Base-by-base conservation (phyloP, 768 basidiomycete species). In the Gelatoporia subvermispora region DNA sequence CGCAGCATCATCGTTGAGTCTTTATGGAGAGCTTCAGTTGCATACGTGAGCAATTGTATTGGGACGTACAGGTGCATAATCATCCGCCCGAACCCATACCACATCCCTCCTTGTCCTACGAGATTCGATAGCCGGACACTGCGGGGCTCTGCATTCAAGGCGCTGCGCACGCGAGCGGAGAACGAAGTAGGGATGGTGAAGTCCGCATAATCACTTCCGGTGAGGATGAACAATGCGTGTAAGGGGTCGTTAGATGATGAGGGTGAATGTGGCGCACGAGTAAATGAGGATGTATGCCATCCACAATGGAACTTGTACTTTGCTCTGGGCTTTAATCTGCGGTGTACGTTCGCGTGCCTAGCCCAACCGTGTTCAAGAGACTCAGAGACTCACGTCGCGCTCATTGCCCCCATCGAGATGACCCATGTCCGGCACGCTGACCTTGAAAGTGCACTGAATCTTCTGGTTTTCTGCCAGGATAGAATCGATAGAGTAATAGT, bases 391-490 rank as follows among this genome's bases (percentile, higher is more conserved):
- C 69, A 86, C 93, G 66, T 95, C 85, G 63, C 81, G 80, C 38
- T 93, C 88, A 46, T 78, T 79, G 21, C 91, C 89, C 41, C 91
- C 90, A 39, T 88, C 89, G 10, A 96, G 77, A 63, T 95, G 90
- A 2, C 93, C 93, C 74, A 96, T 83, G 52, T 84, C 82, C 7
- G 84, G 81, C 16, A 96, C 82, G 49, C 85, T 84, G 38, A 88
- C 74, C 57, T 89, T 88, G 74, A 97, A 95, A 3, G 86, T 91
- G 65, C 93, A 96, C 70, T 92, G 89, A 34, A 97, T 75, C 78
- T 93, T 96, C 90, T 94, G 60, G 61, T 94, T 94, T 61, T 93
- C 91, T 15, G 92, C 88, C 21, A 95, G 78, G 56, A 97, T 95
- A 4, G 89, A 79, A 49, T 93, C 89, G 46, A 95, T 79, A 0